Conservation (phyloP, 352 stramenopile species). For the Phytophthora cactorum region DNA sequence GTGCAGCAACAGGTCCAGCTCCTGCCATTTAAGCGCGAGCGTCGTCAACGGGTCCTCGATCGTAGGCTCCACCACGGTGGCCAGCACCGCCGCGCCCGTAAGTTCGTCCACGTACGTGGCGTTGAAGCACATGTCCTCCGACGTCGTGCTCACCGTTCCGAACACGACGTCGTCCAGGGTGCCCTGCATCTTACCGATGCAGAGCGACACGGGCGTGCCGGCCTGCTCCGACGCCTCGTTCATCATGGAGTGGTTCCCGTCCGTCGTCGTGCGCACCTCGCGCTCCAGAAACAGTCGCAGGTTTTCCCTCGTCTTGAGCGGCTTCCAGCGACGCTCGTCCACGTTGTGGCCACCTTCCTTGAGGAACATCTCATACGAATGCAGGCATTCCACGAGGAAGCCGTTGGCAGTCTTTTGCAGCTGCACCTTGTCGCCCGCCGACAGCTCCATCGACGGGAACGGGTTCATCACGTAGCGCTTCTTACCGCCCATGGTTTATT, state of each 20-base stretch:
- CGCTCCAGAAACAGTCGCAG: conserved; percentile 40
- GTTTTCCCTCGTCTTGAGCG: conserved; percentile 41
- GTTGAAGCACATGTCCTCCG: conserved; percentile 44
- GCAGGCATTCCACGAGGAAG: conserved; percentile 34
- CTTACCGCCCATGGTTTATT: conserved; percentile 30
- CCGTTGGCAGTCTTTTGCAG: conserved; percentile 37
- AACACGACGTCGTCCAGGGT: conserved; percentile 48
- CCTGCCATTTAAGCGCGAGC: conserved; percentile 42
- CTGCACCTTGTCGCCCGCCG: conserved; percentile 35
- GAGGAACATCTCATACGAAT: conserved; percentile 34
- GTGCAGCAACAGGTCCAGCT: conserved; percentile 35
- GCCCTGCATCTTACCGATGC: conserved; percentile 41
- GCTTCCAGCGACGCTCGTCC: conserved; percentile 52
- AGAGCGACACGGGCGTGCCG: conserved; percentile 36
- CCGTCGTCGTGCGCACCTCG: conserved; percentile 38
- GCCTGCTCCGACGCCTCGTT: conserved; percentile 39
- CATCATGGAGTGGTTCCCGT: conserved; percentile 36
- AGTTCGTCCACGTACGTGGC: conserved; percentile 43
- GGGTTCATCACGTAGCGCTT: conserved; percentile 45
- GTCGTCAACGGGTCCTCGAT: conserved; percentile 39
- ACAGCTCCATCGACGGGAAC: conserved; percentile 44
- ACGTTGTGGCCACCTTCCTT: conserved; percentile 33
- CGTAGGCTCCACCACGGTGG: conserved; percentile 35
- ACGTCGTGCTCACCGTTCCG: conserved; percentile 36
- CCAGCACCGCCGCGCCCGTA: conserved; percentile 28